Percentiles rank a stretch among this genome's conserved stretches.
These are phyloP conservation scores for Botrytis byssoidea DNA, from an alignment of 2,329 filamentous ascomycete genomes.

Conservation along the genomic window DNA sequence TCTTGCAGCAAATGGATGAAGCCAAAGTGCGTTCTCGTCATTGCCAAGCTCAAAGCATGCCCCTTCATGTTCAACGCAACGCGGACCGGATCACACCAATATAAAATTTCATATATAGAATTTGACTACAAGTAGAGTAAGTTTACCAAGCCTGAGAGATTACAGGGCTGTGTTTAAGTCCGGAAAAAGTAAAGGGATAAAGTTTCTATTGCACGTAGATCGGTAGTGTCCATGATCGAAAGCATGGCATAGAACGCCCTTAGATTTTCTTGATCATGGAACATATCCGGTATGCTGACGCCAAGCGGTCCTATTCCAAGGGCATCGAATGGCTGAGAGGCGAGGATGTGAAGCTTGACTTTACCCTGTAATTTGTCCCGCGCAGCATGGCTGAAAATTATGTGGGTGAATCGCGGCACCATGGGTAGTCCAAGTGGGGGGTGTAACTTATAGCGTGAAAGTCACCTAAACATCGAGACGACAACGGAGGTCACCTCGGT, in stretches of 20 bases:
- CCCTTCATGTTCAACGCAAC: neutral
- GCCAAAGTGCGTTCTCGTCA: slow-evolving; percentile 1
- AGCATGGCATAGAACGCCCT: neutral
- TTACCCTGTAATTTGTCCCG: slow-evolving; percentile 8
- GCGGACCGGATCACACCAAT: slow-evolving; percentile 6
- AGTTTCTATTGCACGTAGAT: neutral
- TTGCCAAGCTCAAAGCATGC: neutral
- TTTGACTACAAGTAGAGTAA: neutral
- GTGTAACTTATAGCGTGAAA: slow-evolving; percentile 3
- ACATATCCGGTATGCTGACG: slow-evolving; percentile 10
- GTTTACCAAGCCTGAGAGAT: neutral
- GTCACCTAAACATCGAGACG: slow-evolving; percentile 1
- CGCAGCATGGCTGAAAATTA: slow-evolving; percentile 4
- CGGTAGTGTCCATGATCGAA: neutral
- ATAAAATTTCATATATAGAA: neutral
- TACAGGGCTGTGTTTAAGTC: neutral
- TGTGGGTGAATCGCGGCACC: slow-evolving; percentile 16
- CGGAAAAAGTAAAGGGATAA: neutral
- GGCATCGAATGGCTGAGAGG: slow-evolving; percentile 6
- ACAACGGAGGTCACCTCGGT: slow-evolving; percentile 12
- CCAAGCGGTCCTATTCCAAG: neutral
- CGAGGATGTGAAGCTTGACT: slow-evolving; percentile 6
- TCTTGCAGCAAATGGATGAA: slow-evolving; percentile 1
- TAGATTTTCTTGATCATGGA: neutral
- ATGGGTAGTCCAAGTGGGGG: slow-evolving; percentile 5